phyloP scores from a whole-genome alignment of 2,329 filamentous ascomycete species.

The Botrytis cinerea region DNA sequence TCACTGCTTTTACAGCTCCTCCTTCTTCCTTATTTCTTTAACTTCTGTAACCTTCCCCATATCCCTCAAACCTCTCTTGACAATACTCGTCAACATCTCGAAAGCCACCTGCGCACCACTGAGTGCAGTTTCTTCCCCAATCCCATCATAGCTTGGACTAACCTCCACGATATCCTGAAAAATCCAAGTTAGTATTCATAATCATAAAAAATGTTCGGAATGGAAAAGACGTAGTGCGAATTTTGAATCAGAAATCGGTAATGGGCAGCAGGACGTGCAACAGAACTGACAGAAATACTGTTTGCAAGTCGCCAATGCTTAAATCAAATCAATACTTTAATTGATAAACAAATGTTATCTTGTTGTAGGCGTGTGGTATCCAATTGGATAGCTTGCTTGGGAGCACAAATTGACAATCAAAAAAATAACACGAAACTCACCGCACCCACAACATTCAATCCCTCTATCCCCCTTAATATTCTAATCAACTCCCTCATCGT shows the following conservation, averaged over 20 bases:
- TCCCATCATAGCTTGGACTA: conserved; percentile 79
- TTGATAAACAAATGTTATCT: not conserved
- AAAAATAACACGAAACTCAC: not conserved
- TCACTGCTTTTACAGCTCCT: not conserved
- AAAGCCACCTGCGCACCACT: conserved; percentile 83
- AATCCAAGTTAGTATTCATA: not conserved
- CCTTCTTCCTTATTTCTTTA: not conserved
- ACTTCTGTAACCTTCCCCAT: conserved; percentile 19
- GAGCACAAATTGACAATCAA: not conserved
- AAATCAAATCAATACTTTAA: not conserved
- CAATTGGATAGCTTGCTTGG: not conserved
- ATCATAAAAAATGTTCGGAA: not conserved
- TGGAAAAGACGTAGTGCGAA: not conserved
- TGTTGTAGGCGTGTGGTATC: not conserved
- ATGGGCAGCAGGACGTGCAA: not conserved
- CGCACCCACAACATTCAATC: conserved; percentile 81
- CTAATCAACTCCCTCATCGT: conserved; percentile 84
- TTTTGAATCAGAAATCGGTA: too few species aligned
- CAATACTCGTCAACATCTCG: conserved; percentile 79
- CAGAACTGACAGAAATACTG: not conserved
- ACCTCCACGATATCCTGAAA: conserved; percentile 78
- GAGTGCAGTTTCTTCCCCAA: conserved; percentile 77
- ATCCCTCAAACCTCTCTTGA: conserved; percentile 55
- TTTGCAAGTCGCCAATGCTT: not conserved
- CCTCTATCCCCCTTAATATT: conserved; percentile 79